Base-by-base conservation (phyloP, 148 eudicot genomes). In the Tetragonia tetragonoides region DNA sequence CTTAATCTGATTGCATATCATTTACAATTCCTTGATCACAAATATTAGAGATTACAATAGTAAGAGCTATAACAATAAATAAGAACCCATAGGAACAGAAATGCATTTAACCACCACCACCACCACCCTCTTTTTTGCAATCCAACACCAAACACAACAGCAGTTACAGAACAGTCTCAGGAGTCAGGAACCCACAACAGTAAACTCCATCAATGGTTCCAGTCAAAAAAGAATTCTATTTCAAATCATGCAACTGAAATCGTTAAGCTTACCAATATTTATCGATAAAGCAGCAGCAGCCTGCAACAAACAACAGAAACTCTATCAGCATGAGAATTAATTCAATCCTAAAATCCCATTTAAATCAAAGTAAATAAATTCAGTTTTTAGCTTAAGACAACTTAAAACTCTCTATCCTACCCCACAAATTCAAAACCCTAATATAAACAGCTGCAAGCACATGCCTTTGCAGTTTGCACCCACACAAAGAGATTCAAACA, bases 221-320 rank as follows among this genome's bases (percentile, higher is more conserved):
- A 7, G 53, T 49, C 53, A 49, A 53, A 53, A 53, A 11, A 12
- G 5, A 5, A 17, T 57, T 57, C 3, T 57, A 57, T 57, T 0
- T 20, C 0, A 3, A 57, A 7, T 16, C 5, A 5, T 12, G 6
- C 12, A 57, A 17, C 16, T 17, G 61, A 7, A 60, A 60, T 60
- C 8, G 24, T 54, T 71, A 49, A 42, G 6, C 95, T 85, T 81
- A 93, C 99, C 97, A 54, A 95, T 95, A 79, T 89, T 91, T 21
- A 95, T 89, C 8, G 94, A 91, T 67, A 95, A 77, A 68, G 99
- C 94, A 63, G 97, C 97, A 77, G 99, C 99, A 51, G 99, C 99
- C 99, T 95, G 93, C 90, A 91, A 69, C 61, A 76, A 68, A 68
- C 16, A 70, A 41, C 34, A 79, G 20, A 80, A 78, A 39, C 12